These are phyloP conservation scores for Rhynchosporium agropyri DNA, from an alignment of 2,329 filamentous ascomycete genomes.

Conservation along the genomic window DNA sequence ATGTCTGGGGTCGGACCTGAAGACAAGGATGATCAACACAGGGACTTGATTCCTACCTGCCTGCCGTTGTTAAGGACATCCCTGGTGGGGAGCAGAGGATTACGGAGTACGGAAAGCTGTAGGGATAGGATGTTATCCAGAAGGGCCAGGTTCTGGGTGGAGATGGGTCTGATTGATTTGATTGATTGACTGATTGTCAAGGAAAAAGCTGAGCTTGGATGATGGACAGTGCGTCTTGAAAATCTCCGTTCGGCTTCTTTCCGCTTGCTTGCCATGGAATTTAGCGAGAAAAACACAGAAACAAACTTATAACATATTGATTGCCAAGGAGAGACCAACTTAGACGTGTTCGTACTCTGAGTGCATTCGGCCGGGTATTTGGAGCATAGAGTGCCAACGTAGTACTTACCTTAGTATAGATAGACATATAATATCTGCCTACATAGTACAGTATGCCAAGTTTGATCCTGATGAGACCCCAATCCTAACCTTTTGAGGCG, in stretches of 20 bases:
- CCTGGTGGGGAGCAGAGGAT: slow-evolving; percentile 18
- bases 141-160: slow-evolving; percentile 9
- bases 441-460: neutral
- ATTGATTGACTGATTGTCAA: neutral
- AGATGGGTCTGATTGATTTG: neutral
- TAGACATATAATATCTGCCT: too few species aligned
- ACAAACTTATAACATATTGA: neutral
- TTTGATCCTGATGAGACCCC: neutral
- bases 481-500: neutral
- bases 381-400: too few species aligned
- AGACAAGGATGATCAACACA: neutral
- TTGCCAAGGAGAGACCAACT: too few species aligned
- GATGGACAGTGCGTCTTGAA: slow-evolving; percentile 20
- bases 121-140: neutral
- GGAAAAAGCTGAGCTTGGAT: slow-evolving; percentile 18
- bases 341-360: neutral
- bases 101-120: too few species aligned
- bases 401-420: too few species aligned
- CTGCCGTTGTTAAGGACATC: slow-evolving; percentile 26
- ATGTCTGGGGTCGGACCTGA: slow-evolving; percentile 15
- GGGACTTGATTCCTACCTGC: too few species aligned
- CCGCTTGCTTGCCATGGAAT: neutral
- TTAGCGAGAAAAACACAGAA: neutral
- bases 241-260: slow-evolving; percentile 17
- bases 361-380: too few species aligned